These are phyloP conservation scores for Delonix regia DNA, from an alignment of 306 rosid genomes.

Conservation along the genomic window DNA sequence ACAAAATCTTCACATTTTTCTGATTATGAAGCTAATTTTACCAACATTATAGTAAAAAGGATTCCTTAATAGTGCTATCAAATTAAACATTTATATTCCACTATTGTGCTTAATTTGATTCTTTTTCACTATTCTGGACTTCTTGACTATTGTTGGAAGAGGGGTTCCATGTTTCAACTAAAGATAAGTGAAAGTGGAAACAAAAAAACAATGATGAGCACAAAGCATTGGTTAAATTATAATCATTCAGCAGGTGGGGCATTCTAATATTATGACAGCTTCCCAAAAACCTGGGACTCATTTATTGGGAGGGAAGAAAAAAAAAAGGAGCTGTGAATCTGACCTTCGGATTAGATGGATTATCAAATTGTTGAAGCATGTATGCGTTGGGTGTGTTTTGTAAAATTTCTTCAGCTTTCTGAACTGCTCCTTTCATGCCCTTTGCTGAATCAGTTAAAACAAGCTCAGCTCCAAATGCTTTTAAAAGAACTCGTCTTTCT, in stretches of 20 bases:
- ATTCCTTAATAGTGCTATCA: neutral
- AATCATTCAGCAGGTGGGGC: neutral
- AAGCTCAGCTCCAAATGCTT: conserved; percentile 98
- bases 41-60: conserved; percentile 5
- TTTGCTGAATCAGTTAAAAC: conserved; percentile 84
- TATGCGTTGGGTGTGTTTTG: conserved; percentile 80
- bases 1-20: conserved; percentile 1
- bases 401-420: conserved; percentile 93
- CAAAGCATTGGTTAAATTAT: neutral
- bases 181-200: conserved; percentile 23
- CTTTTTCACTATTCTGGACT: conserved; percentile 11
- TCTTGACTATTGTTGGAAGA: conserved; percentile 22
- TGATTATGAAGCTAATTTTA: neutral
- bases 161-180: conserved; percentile 26
- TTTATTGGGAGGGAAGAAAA: conserved; percentile 26
- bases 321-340: conserved; percentile 31
- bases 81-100: neutral
- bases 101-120: neutral
- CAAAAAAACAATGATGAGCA: conserved; percentile 14
- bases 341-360: conserved; percentile 98
- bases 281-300: conserved; percentile 5
- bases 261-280: neutral
- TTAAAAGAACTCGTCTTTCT: conserved; percentile 94
- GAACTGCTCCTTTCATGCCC: conserved; percentile 99
- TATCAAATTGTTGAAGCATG: conserved; percentile 98